Evolutionary conservation across 495 filamentous ascomycete genomes (phyloP).

Genomic region (Massariosphaeria phaeospora): DNA sequence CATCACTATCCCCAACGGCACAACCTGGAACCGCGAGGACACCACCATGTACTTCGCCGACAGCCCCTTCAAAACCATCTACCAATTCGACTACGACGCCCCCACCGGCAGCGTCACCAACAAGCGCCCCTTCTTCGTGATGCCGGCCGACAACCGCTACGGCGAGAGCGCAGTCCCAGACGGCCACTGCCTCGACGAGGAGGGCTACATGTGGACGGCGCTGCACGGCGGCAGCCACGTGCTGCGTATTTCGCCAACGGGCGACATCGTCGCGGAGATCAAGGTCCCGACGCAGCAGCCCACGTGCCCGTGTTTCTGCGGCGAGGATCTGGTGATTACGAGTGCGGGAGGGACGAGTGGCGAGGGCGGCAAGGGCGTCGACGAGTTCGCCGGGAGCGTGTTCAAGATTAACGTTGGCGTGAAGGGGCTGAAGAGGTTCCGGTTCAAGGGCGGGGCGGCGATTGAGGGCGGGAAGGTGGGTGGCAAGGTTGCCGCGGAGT

Average conservation of each 20-base stretch:
- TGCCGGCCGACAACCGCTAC: slow-evolving; percentile 35
- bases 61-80: slow-evolving; percentile 63
- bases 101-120: slow-evolving; percentile 59
- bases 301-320: slow-evolving; percentile 40
- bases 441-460: slow-evolving; percentile 18
- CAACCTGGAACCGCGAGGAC: slow-evolving; percentile 62
- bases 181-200: slow-evolving; percentile 45
- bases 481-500: too few relatives aligned
- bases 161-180: slow-evolving; percentile 43
- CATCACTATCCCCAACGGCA: slow-evolving; percentile 81
- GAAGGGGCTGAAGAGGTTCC: slow-evolving; percentile 31
- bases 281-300: slow-evolving; percentile 38
- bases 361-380: slow-evolving; percentile 31
- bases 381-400: slow-evolving; percentile 36
- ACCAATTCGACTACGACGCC: slow-evolving; percentile 68
- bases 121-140: slow-evolving; percentile 60
- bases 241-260: slow-evolving; percentile 34
- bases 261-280: slow-evolving; percentile 41
- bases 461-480: slow-evolving; percentile 18
- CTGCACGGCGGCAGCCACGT: slow-evolving; percentile 39
- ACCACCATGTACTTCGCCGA: slow-evolving; percentile 82
- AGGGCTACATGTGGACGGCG: slow-evolving; percentile 42
- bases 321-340: slow-evolving; percentile 41
- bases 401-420: slow-evolving; percentile 43
- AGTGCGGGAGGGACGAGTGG: slow-evolving; percentile 39